Evolutionary conservation across 306 rosid species (phyloP), one percentile per base, ranked within the genome.

Genomic region (Hippophae rhamnoides): DNA sequence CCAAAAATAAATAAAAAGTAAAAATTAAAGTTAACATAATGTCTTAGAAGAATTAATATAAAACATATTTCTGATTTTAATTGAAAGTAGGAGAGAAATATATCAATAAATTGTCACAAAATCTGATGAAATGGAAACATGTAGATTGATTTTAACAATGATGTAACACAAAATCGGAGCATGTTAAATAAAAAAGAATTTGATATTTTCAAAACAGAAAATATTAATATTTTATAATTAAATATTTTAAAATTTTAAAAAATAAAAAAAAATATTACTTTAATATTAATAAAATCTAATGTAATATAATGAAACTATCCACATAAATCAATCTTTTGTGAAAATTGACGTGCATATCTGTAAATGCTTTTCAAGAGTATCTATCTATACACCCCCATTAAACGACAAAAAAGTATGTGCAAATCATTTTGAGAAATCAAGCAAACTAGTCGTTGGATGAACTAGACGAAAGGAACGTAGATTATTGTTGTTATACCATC

Each of bases 331-430:
- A 63, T 61, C 53, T 60, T 80, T 62, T 70, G 73, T 74, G 70
- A 60, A 74, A 82, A 52, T 65, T 60, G 78, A 74, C 54, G 68
- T 68, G 62, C 66, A 60, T 70, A 64, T 23, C 60, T 41, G 62
- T 41, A 13, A 7, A 9, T 58, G 47, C 66, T 54, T 25, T 55
- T 10, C 10, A 44, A 48, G 46, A 45, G 7, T 47, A 5, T 43
- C 65, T 47, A 5, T 43, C 65, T 41, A 65, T 60, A 64, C 67
- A 44, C 7, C 54, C 54, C 52, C 61, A 74, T 57, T 10, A 79
- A 26, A 81, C 79, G 88, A 79, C 84, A 79, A 70, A 40, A 73
- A 67, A 47, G 23, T 18, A 18, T 48, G 63, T 50, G 47, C 80
- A 75, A 69, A 71, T 40, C 41, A 67, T 62, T 71, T 61, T 49